Evolutionary conservation across 202 grass and related monocot genomes (phyloP).

Genomic region (Dendrocalamus latiflorus): DNA sequence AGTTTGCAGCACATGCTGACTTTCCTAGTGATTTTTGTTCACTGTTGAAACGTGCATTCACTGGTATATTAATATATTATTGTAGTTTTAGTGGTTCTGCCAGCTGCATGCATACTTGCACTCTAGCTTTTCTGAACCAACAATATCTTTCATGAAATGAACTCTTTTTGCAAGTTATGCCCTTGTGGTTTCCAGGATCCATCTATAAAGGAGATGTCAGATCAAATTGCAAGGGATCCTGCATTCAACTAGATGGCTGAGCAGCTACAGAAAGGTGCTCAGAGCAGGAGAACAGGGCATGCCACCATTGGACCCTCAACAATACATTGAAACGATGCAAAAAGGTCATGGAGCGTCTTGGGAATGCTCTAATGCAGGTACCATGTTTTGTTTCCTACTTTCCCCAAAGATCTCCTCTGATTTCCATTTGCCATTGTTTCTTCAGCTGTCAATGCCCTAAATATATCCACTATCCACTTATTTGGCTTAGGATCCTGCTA

Average conservation of each 20-base stretch:
- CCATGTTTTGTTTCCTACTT: slow-evolving; percentile 1
- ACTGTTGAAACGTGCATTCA: background rate
- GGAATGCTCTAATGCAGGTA: slow-evolving; percentile 90
- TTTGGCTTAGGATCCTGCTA: slow-evolving; percentile 69
- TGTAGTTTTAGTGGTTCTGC: slow-evolving; percentile 7
- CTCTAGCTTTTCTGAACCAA: background rate
- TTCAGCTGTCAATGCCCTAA: background rate
- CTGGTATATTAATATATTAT: background rate
- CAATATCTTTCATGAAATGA: background rate
- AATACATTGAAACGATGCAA: slow-evolving; percentile 93
- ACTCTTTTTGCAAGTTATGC: background rate
- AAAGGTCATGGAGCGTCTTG: slow-evolving; percentile 86
- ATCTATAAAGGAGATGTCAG: slow-evolving; percentile 91
- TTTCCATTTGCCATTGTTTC: background rate
- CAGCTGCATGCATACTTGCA: slow-evolving; percentile 10
- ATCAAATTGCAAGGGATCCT: slow-evolving; percentile 82
- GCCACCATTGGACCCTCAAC: slow-evolving; percentile 67
- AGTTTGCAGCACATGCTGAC: background rate
- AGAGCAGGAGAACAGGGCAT: slow-evolving; percentile 53
- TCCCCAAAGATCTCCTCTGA: background rate
- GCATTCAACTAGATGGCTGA: slow-evolving; percentile 88
- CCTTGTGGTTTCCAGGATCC: slow-evolving; percentile 63
- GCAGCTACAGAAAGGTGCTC: slow-evolving; percentile 74
- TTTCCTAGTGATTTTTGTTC: background rate
- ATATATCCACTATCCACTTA: background rate